Evolutionary conservation across 495 filamentous ascomycete species (phyloP), one percentile per base, ranked within the genome.

Genomic region (Terfezia claveryi): DNA sequence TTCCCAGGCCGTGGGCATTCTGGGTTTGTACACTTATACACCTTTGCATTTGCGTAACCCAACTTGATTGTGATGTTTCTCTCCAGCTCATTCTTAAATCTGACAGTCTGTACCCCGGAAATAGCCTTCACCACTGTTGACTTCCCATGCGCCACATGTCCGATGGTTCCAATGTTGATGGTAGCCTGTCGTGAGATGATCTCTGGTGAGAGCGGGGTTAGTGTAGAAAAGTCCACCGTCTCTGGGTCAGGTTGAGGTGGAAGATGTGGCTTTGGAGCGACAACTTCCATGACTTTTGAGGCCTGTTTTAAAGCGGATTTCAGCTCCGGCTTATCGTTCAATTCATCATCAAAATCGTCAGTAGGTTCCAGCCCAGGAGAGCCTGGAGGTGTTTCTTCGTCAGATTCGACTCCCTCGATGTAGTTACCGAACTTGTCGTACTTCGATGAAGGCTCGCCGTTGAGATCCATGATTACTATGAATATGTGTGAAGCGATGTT

Each of bases 21-120:
- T 51, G 71, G 68, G 70, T 84, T 94, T 68, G 94, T 85, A 68
- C 91, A 98, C 76, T 95, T 88, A 78, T 98, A 98, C 71, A 98
- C 85, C 71, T 98, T 98, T 58, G 91, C 91, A 69, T 98, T 98
- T 66, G 91, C 91, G 68, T 98, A 98, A 67, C 91, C 91, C 66
- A 98, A 78, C 79, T 98, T 98, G 73, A 98, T 98, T 56, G 91
- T 98, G 65, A 98, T 98, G 66, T 98, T 98, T 61, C 91, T 76
- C 72, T 96, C 91, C 69, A 95, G 72, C 70, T 98, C 91, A 71
- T 94, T 98, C 80, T 98, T 98, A 76, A 98, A 98, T 57, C 91
- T 79, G 63, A 98, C 91, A 12, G 91, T 98, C 75, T 98, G 91
- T 32, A 98, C 91, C 51, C 91, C 92, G 0, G 91, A 95, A 60